A percentile compares a stretch with the other conserved stretches of the same genome.
phyloP scores from a whole-genome alignment of 495 filamentous ascomycete species.

The Letharia lupina region DNA sequence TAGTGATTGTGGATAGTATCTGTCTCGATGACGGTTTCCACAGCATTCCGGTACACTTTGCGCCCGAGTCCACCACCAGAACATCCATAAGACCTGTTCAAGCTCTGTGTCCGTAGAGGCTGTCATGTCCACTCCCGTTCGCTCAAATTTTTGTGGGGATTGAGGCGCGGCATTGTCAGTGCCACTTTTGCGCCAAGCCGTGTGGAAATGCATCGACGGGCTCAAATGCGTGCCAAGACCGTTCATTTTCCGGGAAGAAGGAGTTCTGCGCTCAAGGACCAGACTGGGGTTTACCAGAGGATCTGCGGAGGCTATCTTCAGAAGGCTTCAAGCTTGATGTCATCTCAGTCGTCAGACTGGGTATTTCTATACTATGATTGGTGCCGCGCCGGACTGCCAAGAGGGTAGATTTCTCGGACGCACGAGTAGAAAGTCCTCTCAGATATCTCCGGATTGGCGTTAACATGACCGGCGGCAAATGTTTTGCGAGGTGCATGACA shows the following conservation, averaged over 20 bases:
- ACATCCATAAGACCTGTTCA: not conserved
- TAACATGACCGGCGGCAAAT: not conserved
- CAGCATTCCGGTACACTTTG: not conserved
- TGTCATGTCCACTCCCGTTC: not conserved
- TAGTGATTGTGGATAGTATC: accelerated
- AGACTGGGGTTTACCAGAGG: too few relatives aligned
- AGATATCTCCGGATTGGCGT: not conserved
- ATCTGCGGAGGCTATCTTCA: not conserved
- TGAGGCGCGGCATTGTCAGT: not conserved
- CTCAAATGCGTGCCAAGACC: not conserved
- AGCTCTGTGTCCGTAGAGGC: not conserved
- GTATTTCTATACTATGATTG: too few relatives aligned
- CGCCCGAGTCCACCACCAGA: not conserved
- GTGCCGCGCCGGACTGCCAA: too few relatives aligned
- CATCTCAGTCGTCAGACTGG: not conserved
- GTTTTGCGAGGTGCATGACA: too few relatives aligned
- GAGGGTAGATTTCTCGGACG: too few relatives aligned
- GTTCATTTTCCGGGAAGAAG: not conserved
- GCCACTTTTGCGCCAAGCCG: not conserved
- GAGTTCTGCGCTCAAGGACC: not conserved
- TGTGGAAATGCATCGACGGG: not conserved
- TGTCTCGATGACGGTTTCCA: not conserved
- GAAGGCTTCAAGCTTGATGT: not conserved
- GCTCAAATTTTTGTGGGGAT: not conserved
- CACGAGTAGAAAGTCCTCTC: too few relatives aligned